Evolutionary conservation across 2,329 filamentous ascomycete species (phyloP).

Genomic region (Stagonosporopsis rhizophila): DNA sequence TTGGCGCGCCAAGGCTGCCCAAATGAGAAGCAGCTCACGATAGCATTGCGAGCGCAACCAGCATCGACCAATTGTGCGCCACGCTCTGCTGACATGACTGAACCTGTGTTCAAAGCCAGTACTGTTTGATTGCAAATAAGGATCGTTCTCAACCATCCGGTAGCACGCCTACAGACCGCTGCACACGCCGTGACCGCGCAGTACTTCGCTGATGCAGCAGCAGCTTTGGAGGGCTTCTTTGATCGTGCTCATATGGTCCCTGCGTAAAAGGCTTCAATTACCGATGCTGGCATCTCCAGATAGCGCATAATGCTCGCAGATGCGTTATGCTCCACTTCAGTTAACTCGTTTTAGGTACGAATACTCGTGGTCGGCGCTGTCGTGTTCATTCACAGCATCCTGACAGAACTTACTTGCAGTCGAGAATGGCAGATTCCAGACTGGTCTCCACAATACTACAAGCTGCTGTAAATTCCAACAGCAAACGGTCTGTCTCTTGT

Average conservation of each 20-base stretch:
- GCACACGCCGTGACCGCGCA: not conserved
- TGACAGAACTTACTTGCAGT: not conserved
- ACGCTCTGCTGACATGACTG: not conserved
- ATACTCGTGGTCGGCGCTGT: no score
- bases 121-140: not conserved
- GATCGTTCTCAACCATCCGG: not conserved
- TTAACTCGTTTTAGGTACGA: not conserved
- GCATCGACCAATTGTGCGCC: not conserved
- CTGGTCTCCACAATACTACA: not conserved
- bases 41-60: not conserved
- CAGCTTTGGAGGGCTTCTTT: not conserved
- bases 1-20: constrained; percentile 8
- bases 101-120: not conserved
- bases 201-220: no score
- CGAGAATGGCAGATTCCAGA: not conserved
- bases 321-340: not conserved
- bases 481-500: not conserved
- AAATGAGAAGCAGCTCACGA: constrained; percentile 2
- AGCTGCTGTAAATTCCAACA: not conserved
- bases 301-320: not conserved
- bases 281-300: no score
- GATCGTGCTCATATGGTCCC: not conserved
- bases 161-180: not conserved
- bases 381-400: not conserved
- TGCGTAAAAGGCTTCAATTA: not conserved